These are phyloP conservation scores for Fulvia fulva DNA, from an alignment of 2,329 filamentous ascomycete species.

Conservation along the genomic window DNA sequence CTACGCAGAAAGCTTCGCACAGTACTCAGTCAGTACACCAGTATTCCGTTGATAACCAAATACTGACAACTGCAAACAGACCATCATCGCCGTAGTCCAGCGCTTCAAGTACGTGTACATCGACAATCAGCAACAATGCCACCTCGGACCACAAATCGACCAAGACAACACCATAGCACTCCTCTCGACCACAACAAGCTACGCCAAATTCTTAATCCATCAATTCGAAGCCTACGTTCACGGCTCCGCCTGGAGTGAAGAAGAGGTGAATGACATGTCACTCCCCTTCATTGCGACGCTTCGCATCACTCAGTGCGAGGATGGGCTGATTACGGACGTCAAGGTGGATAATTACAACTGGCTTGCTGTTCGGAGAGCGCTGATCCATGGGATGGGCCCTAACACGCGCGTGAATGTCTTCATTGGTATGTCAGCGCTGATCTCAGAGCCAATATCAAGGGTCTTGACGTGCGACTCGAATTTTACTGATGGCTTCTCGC, in stretches of 20 bases:
- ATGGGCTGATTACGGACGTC: neutral
- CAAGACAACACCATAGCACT: neutral
- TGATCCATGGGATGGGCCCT: neutral
- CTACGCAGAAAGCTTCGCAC: neutral
- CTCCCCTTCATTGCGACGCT: neutral
- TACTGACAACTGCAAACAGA: neutral
- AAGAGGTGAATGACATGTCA: neutral
- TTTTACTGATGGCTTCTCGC: neutral
- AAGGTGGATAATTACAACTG: neutral
- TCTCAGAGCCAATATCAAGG: too few species aligned
- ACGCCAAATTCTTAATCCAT: neutral
- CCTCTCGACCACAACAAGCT: neutral
- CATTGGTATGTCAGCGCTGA: too few species aligned
- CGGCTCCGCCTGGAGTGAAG: neutral
- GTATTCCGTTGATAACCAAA: neutral
- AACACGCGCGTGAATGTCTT: neutral
- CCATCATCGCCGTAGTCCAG: neutral
- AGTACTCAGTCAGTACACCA: neutral
- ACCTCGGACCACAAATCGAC: neutral
- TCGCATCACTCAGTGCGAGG: neutral
- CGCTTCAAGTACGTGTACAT: neutral
- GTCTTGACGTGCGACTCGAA: neutral
- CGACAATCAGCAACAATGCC: neutral
- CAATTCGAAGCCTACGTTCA: neutral
- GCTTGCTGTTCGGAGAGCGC: neutral